Conservation (phyloP, 306 rosid genomes). For the Oxytropis ochrocephala region DNA sequence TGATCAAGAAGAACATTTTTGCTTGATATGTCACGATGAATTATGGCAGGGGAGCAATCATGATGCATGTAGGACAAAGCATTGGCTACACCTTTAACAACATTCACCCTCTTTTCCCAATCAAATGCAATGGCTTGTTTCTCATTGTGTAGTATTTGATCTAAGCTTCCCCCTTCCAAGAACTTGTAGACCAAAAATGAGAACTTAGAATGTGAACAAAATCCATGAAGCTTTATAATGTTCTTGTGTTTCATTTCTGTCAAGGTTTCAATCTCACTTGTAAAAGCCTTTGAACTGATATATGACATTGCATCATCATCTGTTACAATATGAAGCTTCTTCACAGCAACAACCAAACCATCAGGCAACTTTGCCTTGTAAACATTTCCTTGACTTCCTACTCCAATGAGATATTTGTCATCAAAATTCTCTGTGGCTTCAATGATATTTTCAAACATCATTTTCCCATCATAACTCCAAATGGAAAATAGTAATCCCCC, state of each 20-base stretch:
- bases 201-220: slow-evolving; percentile 24
- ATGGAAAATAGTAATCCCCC: background rate
- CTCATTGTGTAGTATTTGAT: slow-evolving; percentile 7
- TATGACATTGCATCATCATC: slow-evolving; percentile 8
- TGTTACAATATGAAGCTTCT: slow-evolving; percentile 22
- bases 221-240: slow-evolving; percentile 29
- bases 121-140: slow-evolving; percentile 19
- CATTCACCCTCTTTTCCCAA: slow-evolving; percentile 29
- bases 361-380: slow-evolving; percentile 16
- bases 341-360: slow-evolving; percentile 28
- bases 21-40: slow-evolving; percentile 32
- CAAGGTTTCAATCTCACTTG: slow-evolving; percentile 25
- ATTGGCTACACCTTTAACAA: slow-evolving; percentile 32
- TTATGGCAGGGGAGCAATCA: slow-evolving; percentile 24
- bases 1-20: slow-evolving; percentile 26
- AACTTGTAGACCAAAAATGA: slow-evolving; percentile 25
- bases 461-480: slow-evolving; percentile 28
- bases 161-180: slow-evolving; percentile 35
- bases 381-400: slow-evolving; percentile 27
- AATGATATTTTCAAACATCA: slow-evolving; percentile 23
- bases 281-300: slow-evolving; percentile 15
- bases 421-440: slow-evolving; percentile 25
- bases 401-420: slow-evolving; percentile 23
- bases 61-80: slow-evolving; percentile 34
- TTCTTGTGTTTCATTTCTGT: slow-evolving; percentile 25